Evolutionary conservation across 106 monocot genomes (phyloP).

Genomic region (Dendrobium catenatum): DNA sequence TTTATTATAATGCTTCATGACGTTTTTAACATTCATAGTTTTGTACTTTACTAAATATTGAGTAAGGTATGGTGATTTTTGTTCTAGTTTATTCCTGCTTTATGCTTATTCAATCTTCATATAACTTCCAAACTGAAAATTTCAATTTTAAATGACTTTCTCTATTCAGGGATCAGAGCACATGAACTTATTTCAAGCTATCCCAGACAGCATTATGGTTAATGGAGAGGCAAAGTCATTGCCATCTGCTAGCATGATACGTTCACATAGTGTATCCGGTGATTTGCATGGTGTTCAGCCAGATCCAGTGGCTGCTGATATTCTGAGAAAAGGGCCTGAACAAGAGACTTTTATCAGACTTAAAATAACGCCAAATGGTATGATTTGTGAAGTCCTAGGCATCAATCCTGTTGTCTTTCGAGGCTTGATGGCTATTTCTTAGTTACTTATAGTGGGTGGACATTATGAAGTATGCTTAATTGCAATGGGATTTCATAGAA

Average conservation of each 20-base stretch:
- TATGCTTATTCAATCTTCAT: not conserved
- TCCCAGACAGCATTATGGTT: conserved; percentile 36
- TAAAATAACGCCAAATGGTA: conserved; percentile 74
- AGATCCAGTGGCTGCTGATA: conserved; percentile 91
- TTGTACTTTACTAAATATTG: not conserved
- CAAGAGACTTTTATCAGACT: conserved; percentile 84
- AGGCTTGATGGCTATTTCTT: no score
- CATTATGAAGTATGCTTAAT: not conserved
- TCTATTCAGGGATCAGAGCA: conserved; percentile 32
- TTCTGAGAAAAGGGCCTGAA: conserved; percentile 92
- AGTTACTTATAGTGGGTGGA: no score
- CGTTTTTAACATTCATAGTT: not conserved
- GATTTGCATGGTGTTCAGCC: conserved; percentile 88
- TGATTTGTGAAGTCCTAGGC: not conserved
- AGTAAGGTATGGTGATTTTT: not conserved
- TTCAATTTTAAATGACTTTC: not conserved
- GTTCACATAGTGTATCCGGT: conserved; percentile 86
- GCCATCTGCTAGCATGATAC: conserved; percentile 57
- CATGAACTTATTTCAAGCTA: conserved; percentile 28
- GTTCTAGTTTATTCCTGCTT: not conserved
- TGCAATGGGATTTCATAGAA: not conserved
- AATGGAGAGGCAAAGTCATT: conserved; percentile 57
- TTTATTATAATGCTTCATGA: not conserved
- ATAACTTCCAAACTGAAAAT: not conserved
- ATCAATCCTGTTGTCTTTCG: no score